Evolutionary conservation across 805 yeast genomes (phyloP).

Genomic region (Lipomyces mesembrius): DNA sequence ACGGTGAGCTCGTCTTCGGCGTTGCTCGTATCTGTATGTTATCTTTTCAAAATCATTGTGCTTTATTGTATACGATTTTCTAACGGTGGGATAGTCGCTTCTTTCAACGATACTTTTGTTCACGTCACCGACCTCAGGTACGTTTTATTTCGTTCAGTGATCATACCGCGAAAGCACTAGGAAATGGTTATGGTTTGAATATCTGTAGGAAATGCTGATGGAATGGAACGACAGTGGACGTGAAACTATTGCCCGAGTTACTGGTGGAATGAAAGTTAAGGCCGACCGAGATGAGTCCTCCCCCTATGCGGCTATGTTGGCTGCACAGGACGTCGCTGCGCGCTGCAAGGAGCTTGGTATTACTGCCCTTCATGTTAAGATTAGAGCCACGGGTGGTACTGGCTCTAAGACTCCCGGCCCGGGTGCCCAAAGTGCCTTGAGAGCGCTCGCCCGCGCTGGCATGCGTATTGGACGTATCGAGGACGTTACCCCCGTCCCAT

Average conservation of each 20-base stretch:
- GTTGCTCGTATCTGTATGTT: conserved; percentile 90
- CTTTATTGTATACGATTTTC: not conserved
- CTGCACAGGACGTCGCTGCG: conserved; percentile 99
- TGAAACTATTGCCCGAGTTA: conserved; percentile 99
- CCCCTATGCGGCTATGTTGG: conserved; percentile 99
- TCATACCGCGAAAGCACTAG: not conserved
- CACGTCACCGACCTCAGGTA: conserved; percentile 89
- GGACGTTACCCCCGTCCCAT: conserved; percentile 99
- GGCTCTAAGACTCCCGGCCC: conserved; percentile 95
- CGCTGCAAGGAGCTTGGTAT: conserved; percentile 99
- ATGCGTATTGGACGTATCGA: conserved; percentile 99
- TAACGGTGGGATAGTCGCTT: conserved; percentile 59
- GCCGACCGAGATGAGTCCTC: conserved; percentile 99
- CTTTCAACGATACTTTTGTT: conserved; percentile 99
- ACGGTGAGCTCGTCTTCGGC: conserved; percentile 99
- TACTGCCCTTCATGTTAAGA: conserved; percentile 98
- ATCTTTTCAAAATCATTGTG: not conserved
- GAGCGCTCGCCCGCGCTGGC: conserved; percentile 99
- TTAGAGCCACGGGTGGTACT: conserved; percentile 99
- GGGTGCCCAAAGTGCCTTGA: conserved; percentile 97
- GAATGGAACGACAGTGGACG: conserved; percentile 69
- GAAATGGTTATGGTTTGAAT: not conserved
- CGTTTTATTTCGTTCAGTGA: not conserved
- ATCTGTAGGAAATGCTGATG: not conserved
- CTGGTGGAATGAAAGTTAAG: conserved; percentile 99